A percentile compares a stretch with the other conserved stretches of the same genome.
phyloP scores from a whole-genome alignment of 1,284 basidiomycete genomes.

The Trametes polyzona region DNA sequence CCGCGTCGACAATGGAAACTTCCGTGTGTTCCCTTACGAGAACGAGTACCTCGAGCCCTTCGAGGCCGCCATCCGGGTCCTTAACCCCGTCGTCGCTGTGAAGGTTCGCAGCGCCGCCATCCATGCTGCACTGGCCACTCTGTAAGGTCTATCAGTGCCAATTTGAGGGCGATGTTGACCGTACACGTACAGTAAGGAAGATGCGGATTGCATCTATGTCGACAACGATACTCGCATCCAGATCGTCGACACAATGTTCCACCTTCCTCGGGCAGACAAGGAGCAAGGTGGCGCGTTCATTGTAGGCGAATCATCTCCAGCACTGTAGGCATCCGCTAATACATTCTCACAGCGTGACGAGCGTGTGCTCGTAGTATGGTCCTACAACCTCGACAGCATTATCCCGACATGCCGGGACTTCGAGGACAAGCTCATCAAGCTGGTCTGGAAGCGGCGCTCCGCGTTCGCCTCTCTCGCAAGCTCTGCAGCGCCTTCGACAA shows the following conservation, averaged over 20 bases:
- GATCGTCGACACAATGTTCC: slow-evolving; percentile 62
- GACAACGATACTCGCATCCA: slow-evolving; percentile 65
- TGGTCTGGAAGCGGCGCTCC: slow-evolving; percentile 72
- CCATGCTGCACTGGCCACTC: slow-evolving; percentile 70
- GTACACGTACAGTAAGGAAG: slow-evolving; percentile 47
- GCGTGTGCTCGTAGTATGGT: slow-evolving; percentile 76
- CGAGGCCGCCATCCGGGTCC: slow-evolving; percentile 66
- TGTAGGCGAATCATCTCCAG: slow-evolving; percentile 51
- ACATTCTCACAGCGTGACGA: slow-evolving; percentile 61
- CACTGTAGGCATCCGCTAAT: not conserved
- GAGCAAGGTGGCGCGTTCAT: slow-evolving; percentile 87
- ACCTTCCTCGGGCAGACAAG: slow-evolving; percentile 73
- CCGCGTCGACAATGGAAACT: slow-evolving; percentile 61
- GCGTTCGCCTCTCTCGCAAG: slow-evolving; percentile 41
- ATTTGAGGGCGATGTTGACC: not conserved
- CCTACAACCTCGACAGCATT: slow-evolving; percentile 73
- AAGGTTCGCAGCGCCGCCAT: slow-evolving; percentile 82
- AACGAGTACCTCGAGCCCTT: slow-evolving; percentile 62
- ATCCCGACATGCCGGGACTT: slow-evolving; percentile 68
- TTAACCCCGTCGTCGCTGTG: slow-evolving; percentile 83
- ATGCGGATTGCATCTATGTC: slow-evolving; percentile 57
- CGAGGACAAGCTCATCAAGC: slow-evolving; percentile 79
- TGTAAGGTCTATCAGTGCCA: slow-evolving; percentile 50
- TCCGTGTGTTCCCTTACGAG: slow-evolving; percentile 75
- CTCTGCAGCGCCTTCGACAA: slow-evolving; percentile 43